These are phyloP conservation scores for Mucor velutinosus DNA, from an alignment of 371 early-diverging fungal genomes.

Conservation along the genomic window DNA sequence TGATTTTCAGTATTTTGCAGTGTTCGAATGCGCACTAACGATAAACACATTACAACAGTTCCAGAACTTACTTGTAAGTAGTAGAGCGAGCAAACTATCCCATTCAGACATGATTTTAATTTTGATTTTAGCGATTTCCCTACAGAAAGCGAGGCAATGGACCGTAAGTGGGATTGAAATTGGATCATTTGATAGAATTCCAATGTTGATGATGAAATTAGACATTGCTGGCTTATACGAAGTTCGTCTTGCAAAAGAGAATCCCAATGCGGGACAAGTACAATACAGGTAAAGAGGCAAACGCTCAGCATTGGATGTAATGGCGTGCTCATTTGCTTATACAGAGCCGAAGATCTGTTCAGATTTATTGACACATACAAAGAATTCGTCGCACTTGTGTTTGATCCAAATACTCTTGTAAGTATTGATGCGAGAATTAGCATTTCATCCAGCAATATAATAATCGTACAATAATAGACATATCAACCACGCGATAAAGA, in stretches of 20 bases:
- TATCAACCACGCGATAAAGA: constrained; percentile 49
- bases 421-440: neutral
- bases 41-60: constrained; percentile 1
- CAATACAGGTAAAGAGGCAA: constrained; percentile 41
- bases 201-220: constrained; percentile 1
- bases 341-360: constrained; percentile 51
- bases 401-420: constrained; percentile 24
- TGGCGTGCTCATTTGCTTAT: neutral
- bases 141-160: constrained; percentile 34
- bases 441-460: neutral
- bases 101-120: neutral
- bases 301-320: neutral
- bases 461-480: constrained; percentile 17
- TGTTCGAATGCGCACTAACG: neutral
- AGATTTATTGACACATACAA: constrained; percentile 47
- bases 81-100: neutral
- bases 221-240: constrained; percentile 49
- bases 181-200: neutral
- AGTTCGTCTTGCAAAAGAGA: constrained; percentile 40
- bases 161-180: constrained; percentile 21
- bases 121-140: constrained; percentile 30
- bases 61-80: constrained; percentile 43
- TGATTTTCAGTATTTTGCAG: neutral
- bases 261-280: constrained; percentile 43
- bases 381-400: constrained; percentile 53